Percentiles rank a stretch among this genome's conserved stretches.
These are phyloP conservation scores for Secale cereale DNA, from an alignment of 176 grass and related monocot species.

Conservation along the genomic window DNA sequence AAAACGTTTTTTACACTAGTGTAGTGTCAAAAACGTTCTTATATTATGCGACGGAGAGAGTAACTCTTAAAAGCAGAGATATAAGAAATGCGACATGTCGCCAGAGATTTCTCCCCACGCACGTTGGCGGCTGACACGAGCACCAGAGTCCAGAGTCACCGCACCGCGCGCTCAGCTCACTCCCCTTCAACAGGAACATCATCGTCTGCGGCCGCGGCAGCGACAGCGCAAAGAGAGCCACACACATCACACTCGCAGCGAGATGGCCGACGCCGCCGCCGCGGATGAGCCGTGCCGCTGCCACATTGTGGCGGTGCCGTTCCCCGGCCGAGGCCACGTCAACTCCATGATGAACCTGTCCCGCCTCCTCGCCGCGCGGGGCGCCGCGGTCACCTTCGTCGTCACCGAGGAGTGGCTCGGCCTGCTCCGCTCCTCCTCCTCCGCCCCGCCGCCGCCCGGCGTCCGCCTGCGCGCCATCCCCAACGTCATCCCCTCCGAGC, in stretches of 20 bases:
- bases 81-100: no score
- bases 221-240: background rate
- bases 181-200: no score
- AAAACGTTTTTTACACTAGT: no score
- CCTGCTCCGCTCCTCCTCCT: slow-evolving; percentile 23
- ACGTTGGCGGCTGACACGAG: no score
- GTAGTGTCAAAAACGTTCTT: no score
- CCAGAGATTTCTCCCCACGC: no score
- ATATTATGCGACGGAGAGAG: no score
- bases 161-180: background rate
- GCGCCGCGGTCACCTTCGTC: slow-evolving; percentile 48
- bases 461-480: slow-evolving; percentile 54
- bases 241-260: background rate
- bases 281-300: background rate
- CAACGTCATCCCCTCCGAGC: slow-evolving; percentile 70
- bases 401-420: slow-evolving; percentile 70
- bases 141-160: no score
- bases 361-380: slow-evolving; percentile 44
- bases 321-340: slow-evolving; percentile 62
- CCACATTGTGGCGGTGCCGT: slow-evolving; percentile 68
- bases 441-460: background rate
- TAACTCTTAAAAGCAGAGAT: no score
- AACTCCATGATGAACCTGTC: slow-evolving; percentile 64
- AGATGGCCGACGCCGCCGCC: background rate
- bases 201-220: no score